phyloP scores from a whole-genome alignment of 768 basidiomycete species.

The Xerocomellus chrysenteron region DNA sequence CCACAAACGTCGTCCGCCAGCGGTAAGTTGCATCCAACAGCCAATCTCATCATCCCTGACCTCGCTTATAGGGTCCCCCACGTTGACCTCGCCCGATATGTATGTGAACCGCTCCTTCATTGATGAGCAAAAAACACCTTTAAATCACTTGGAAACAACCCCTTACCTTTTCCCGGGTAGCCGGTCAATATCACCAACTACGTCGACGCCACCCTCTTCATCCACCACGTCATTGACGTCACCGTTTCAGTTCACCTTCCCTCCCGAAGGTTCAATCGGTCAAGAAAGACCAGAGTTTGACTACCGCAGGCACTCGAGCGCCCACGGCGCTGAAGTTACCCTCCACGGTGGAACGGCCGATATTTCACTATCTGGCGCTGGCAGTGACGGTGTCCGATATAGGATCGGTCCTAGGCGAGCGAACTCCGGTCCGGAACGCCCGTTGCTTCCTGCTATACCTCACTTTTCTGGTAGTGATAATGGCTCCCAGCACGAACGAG shows the following conservation, averaged over 20 bases:
- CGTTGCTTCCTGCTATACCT: conserved; percentile 46
- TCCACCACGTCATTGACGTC: conserved; percentile 62
- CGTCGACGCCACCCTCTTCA: conserved; percentile 60
- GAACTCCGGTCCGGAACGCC: conserved; percentile 49
- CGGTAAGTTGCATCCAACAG: conserved; percentile 28
- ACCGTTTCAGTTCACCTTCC: conserved; percentile 64
- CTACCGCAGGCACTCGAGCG: conserved; percentile 57
- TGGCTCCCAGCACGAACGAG: conserved; percentile 50
- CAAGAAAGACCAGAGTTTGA: conserved; percentile 66
- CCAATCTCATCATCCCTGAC: conserved; percentile 32
- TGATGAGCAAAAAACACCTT: conserved; percentile 58
- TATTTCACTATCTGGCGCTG: conserved; percentile 53
- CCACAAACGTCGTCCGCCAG: conserved; percentile 33
- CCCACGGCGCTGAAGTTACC: conserved; percentile 59
- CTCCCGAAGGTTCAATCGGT: conserved; percentile 46
- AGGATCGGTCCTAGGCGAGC: conserved; percentile 50
- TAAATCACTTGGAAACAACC: conserved; percentile 51
- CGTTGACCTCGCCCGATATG: conserved; percentile 45
- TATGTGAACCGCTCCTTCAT: conserved; percentile 45
- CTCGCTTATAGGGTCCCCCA: conserved; percentile 57
- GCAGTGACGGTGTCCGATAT: conserved; percentile 60
- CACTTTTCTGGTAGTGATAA: conserved; percentile 52
- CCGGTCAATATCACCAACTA: conserved; percentile 70
- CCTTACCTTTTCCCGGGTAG: conserved; percentile 64
- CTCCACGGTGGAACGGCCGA: conserved; percentile 75